Percentiles rank a stretch among this genome's conserved stretches.
phyloP scores from a whole-genome alignment of 2,329 filamentous ascomycete species.

The Chaetomiaceae sp. region DNA sequence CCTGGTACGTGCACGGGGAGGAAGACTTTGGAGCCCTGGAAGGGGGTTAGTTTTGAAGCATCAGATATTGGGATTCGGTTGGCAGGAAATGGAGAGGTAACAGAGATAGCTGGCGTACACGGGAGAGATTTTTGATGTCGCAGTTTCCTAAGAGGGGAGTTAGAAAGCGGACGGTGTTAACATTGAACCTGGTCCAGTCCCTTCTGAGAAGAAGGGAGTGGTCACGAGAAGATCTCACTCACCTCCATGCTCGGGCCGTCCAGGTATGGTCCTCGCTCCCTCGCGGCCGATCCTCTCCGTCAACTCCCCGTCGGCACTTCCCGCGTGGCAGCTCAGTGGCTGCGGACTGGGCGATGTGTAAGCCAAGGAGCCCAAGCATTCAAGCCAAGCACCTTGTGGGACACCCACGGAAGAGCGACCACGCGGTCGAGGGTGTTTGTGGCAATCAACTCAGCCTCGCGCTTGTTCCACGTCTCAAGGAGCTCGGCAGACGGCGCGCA shows the following conservation, averaged over 20 bases:
- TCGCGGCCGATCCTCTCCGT: slow-evolving; percentile 65
- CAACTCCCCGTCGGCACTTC: slow-evolving; percentile 51
- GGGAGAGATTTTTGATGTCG: slow-evolving; percentile 30
- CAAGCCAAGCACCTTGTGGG: background rate
- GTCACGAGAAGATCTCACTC: too few species aligned
- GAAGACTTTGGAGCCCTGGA: slow-evolving; percentile 59
- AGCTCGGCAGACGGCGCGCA: slow-evolving; percentile 78
- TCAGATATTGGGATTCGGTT: background rate
- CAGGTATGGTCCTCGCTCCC: slow-evolving; percentile 78
- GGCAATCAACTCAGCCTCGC: slow-evolving; percentile 73
- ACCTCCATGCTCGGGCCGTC: slow-evolving; percentile 79
- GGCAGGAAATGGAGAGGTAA: background rate
- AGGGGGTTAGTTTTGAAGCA: slow-evolving; percentile 51
- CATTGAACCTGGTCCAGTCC: background rate
- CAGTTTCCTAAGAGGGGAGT: slow-evolving; percentile 13
- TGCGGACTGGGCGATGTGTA: slow-evolving; percentile 43
- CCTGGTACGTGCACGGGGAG: slow-evolving; percentile 80
- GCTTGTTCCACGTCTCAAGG: slow-evolving; percentile 74
- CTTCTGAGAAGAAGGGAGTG: too few species aligned
- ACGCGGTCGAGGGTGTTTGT: slow-evolving; percentile 59
- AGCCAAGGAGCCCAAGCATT: background rate
- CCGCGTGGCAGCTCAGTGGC: slow-evolving; percentile 66
- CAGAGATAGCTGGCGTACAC: slow-evolving; percentile 17
- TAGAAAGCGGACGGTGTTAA: too few species aligned
- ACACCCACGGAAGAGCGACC: slow-evolving; percentile 59